Evolutionary conservation across 164 flowering plant species (phyloP).

Genomic region (Vitis vinifera): ASM3070453v1 NC_081818.1:747501-748000

Average conservation of each 20-base stretch:
- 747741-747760: constrained; percentile 80
- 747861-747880: constrained; percentile 81
- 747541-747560: no score
- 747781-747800: constrained; percentile 86
- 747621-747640: constrained; percentile 76
- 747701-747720: constrained; percentile 93
- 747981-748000: constrained; percentile 70
- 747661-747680: constrained; percentile 69
- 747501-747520: constrained; percentile 45
- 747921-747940: constrained; percentile 90
- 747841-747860: constrained; percentile 91
- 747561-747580: neutral
- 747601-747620: constrained; percentile 69
- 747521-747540: no score
- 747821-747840: constrained; percentile 90
- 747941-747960: constrained; percentile 84
- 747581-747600: constrained; percentile 5
- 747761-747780: constrained; percentile 93
- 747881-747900: constrained; percentile 93
- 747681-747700: constrained; percentile 75
- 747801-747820: constrained; percentile 87
- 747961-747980: constrained; percentile 71
- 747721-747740: constrained; percentile 89
- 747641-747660: constrained; percentile 77
- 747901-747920: constrained; percentile 94